Base-by-base conservation (phyloP, 2,329 filamentous ascomycete genomes). In the Epicoccum sorghinum region DNA sequence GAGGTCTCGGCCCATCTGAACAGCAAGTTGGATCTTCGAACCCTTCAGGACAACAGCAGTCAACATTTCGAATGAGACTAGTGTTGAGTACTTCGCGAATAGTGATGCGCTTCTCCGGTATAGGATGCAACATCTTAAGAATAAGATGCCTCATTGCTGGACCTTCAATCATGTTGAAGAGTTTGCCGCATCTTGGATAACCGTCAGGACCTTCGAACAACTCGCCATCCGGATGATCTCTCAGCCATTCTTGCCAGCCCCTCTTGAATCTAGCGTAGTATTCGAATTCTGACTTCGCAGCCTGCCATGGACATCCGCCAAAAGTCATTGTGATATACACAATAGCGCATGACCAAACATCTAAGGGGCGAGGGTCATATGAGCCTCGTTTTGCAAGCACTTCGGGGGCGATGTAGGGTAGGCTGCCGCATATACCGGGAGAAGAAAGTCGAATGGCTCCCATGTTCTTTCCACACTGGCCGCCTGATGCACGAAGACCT, bases 401-500 rank as follows among this genome's bases (percentile, higher is more conserved):
- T 72, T 96, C 91, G 1, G 92, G 92, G 0, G 91, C 90, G 65
- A 95, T 92, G 72, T 96, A 96, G 1, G 91, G 91, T 65, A 89
- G 81, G 68, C 89, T 93, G 58, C 91, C 91, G 72, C 91, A 93
- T 62, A 96, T 89, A 18, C 90, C 91, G 4, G 91, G 90, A 38
- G 83, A 79, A 72, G 90, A 95, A 30, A 88, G 80, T 35, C 89
- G 86, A 7, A 91, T 73, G 4, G 88, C 85, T 25, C 82, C 83
- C 85, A 93, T 91, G 61, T 87, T 84, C 68, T 84, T 83, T 42
- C 89, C 89, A 72, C 89, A 93, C 67, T 89, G 83, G 50, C 89
- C 89, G 46, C 86, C 86, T 10, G 89, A 84, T 65, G 88, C 85
- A 55, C 89, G 83, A 36, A 92, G 77, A 27, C 91, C 91, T 0